Evolutionary conservation across 495 filamentous ascomycete species (phyloP), one percentile per base, ranked within the genome.

Genomic region (Xylaria longipes): DNA sequence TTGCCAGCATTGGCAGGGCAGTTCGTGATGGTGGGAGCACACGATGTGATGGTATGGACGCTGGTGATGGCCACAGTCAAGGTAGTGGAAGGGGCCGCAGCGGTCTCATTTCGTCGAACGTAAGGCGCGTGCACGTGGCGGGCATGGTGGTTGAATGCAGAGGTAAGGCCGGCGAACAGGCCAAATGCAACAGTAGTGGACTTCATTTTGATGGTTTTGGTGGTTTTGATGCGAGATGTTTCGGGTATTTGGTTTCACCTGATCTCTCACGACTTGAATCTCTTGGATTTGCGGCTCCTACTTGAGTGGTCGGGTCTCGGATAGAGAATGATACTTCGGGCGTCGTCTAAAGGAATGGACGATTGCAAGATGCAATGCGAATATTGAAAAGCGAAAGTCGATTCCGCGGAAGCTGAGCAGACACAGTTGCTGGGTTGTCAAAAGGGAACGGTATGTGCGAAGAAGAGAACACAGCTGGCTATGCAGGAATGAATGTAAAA

Each of bases 21-120:
- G 81, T 89, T 83, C 43, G 87, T 91, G 57, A 92, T 84, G 17
- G 85, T 89, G 11, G 90, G 76, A 37, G 87, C 87, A 74, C 89
- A 92, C 62, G 86, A 87, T 43, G 86, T 90, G 75, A 91, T 84
- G 22, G 90, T 91, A 67, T 87, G 79, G 73, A 87, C 81, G 69
- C 83, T 83, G 17, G 90, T 92, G 52, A 86, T 81, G 73, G 86
- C 86, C 39, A 85, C 80, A 65, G 84, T 86, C 65, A 86, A 67
- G 41, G 84, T 86, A 37, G 84, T 86, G 31, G 76, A 74, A 35
- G 74, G 64, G 50, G 69, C 67, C 25, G 65, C 45, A 22, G 48
- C 70, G 27, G 82, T 85, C 15, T 76, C 70, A 74, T 83, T 83
- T 41, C 78, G 75, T 68, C 78, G 79, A 57, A 81, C 77, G 60